phyloP scores from a whole-genome alignment of 2,329 filamentous ascomycete species.

The Oidium heveae region DNA sequence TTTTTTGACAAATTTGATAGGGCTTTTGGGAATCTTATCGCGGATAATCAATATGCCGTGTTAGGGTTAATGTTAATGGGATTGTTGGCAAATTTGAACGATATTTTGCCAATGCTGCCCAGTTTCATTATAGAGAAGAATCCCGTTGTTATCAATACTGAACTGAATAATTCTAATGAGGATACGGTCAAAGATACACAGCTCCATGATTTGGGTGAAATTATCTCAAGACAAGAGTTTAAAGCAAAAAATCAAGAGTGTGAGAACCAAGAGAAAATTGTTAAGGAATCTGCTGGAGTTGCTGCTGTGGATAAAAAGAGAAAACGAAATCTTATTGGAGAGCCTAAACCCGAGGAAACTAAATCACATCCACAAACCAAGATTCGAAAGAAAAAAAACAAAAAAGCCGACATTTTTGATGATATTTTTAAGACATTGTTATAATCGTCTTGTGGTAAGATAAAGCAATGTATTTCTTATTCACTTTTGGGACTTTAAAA shows the following conservation, averaged over 20 bases:
- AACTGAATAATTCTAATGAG: too few species aligned
- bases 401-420: conserved; percentile 42
- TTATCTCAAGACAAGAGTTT: background rate
- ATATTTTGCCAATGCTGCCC: conserved; percentile 17
- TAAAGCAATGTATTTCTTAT: too few species aligned
- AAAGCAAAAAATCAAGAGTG: background rate
- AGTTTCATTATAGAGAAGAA: background rate
- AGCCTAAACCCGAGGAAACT: background rate
- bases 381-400: conserved; percentile 23
- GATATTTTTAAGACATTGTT: conserved; percentile 40
- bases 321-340: background rate
- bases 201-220: background rate
- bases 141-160: too few species aligned
- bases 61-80: conserved; percentile 45
- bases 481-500: too few species aligned
- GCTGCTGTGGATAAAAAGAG: background rate
- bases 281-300: background rate
- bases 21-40: conserved; percentile 42
- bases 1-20: conserved; percentile 14
- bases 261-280: background rate
- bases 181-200: too few species aligned
- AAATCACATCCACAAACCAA: background rate
- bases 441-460: conserved; percentile 8
- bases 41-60: conserved; percentile 46
- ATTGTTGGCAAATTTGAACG: conserved; percentile 31